Base-by-base conservation (phyloP, 2,329 filamentous ascomycete genomes). In the Alternaria conjuncta region DNA sequence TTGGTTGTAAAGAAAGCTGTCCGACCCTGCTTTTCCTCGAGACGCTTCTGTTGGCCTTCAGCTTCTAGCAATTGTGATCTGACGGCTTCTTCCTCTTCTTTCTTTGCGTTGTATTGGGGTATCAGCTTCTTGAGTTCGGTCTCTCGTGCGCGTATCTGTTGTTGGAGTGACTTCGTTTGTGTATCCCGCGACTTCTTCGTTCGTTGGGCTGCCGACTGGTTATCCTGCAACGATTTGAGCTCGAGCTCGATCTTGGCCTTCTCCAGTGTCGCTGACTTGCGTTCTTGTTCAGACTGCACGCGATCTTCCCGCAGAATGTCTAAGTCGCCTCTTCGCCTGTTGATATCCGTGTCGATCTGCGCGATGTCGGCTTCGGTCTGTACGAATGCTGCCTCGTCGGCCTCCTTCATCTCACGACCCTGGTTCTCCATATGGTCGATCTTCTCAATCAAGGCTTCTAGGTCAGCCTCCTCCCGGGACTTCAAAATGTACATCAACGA, bases 401-500 rank as follows among this genome's bases (percentile, higher is more conserved):
- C 89, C 71, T 97, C 94, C 18, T 92, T 93, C 65, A 91, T 92
- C 67, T 96, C 94, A 26, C 94, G 89, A 2, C 95, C 94, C 30
- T 90, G 91, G 71, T 94, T 91, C 57, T 94, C 88, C 54, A 89
- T 88, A 61, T 91, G 90, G 70, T 98, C 95, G 44, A 99, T 89
- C 60, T 90, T 90, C 58, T 96, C 92, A 18, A 99, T 86, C 4
- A 91, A 89, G 47, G 89, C 88, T 63, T 91, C 86, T 36, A 97
- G 89, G 21, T 92, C 90, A 18, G 90, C 87, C 77, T 98, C 94
- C 74, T 97, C 93, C 65, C 93, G 90, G 71, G 96, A 90, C 80
- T 97, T 94, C 73, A 97, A 94, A 1, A 94, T 96, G 77, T 98
- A 98, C 79, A 98, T 93, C 49, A 99, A 85, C 78, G 94, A 97